phyloP scores from a whole-genome alignment of 768 basidiomycete genomes.

The Podaxis sp. region DNA sequence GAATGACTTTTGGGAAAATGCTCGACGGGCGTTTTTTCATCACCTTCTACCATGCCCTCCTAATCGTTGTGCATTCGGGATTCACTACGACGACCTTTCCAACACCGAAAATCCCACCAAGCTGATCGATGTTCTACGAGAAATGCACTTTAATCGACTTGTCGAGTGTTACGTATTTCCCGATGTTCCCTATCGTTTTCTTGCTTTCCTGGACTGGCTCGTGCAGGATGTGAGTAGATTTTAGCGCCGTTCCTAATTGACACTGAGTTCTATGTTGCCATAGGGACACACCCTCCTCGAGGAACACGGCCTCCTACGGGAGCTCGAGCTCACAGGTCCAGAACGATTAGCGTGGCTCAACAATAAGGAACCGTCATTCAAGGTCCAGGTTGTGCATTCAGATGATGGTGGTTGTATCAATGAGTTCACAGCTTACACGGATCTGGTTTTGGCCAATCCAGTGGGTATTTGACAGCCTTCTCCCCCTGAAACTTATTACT shows the following conservation, averaged over 20 bases:
- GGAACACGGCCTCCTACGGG: no score
- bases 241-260: no score
- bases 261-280: no score
- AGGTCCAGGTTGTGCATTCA: background rate
- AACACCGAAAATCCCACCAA: no score
- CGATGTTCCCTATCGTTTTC: background rate
- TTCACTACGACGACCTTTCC: background rate
- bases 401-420: background rate
- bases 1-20: background rate
- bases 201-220: background rate
- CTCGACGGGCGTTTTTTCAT: background rate
- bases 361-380: background rate
- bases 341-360: no score
- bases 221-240: background rate
- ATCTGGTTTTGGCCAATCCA: background rate
- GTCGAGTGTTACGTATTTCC: background rate
- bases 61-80: background rate
- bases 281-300: no score
- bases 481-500: no score
- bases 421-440: background rate
- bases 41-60: background rate
- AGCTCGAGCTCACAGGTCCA: no score
- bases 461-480: no score
- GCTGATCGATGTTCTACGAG: background rate
- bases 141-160: background rate